phyloP scores from a whole-genome alignment of 768 basidiomycete genomes.

The Leccinum subgranulosum region DNA sequence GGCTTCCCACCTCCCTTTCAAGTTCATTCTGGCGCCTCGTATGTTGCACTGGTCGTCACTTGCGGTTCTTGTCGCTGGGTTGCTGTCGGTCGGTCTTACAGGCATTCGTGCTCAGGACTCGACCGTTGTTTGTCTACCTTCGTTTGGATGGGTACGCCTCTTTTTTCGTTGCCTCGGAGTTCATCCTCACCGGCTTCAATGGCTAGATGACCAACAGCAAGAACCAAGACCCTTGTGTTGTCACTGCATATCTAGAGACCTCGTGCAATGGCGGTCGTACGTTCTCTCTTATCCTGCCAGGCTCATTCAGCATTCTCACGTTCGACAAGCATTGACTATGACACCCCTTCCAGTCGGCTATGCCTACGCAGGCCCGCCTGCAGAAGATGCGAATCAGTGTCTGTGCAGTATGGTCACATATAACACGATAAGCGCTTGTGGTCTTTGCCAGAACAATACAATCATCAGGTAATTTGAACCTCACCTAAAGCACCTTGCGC shows the following conservation, averaged over 20 bases:
- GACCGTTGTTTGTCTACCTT: conserved; percentile 15
- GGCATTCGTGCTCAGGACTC: conserved; percentile 23
- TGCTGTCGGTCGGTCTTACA: conserved; percentile 15
- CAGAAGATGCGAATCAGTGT: conserved; percentile 33
- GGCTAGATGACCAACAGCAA: conserved; percentile 40
- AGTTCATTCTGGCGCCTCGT: conserved; percentile 5
- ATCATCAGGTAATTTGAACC: conserved; percentile 30
- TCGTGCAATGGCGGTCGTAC: conserved; percentile 42
- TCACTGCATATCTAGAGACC: conserved; percentile 42
- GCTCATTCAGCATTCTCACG: conserved; percentile 7
- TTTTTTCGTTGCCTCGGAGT: not conserved
- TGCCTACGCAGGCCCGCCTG: conserved; percentile 34
- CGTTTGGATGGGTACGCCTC: conserved; percentile 29
- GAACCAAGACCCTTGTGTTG: conserved; percentile 44
- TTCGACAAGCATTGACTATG: conserved; percentile 36
- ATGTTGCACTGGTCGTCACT: conserved; percentile 12
- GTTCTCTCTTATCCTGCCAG: conserved; percentile 15
- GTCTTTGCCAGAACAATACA: conserved; percentile 47
- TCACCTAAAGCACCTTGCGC: not conserved
- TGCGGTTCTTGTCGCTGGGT: conserved; percentile 13
- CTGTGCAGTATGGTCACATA: conserved; percentile 58
- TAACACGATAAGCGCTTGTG: conserved; percentile 55
- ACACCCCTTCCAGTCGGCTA: conserved; percentile 34
- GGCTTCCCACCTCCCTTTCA: not conserved
- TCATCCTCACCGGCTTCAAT: too few relatives aligned